These are phyloP conservation scores for Adansonia gregorii DNA, from an alignment of 441 rosid genomes.

Conservation along the genomic window DNA sequence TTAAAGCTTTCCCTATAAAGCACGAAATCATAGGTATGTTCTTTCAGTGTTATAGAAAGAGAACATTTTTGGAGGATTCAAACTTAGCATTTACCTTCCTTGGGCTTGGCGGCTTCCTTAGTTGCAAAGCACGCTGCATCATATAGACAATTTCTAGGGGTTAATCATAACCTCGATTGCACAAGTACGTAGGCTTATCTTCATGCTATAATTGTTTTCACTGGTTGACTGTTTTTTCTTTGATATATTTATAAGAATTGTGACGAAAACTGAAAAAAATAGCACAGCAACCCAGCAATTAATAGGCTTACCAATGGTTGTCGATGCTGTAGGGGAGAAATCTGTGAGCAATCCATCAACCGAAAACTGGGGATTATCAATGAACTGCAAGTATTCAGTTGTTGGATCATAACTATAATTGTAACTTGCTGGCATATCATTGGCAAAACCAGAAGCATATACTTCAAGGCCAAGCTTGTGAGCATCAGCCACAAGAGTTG, in stretches of 20 bases:
- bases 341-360: slow-evolving; percentile 86
- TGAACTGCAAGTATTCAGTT: slow-evolving; percentile 69
- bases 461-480: slow-evolving; percentile 73
- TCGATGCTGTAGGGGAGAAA: slow-evolving; percentile 80
- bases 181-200: too few species aligned
- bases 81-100: slow-evolving; percentile 39
- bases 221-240: background rate
- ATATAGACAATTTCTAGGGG: slow-evolving; percentile 5
- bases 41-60: background rate
- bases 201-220: background rate
- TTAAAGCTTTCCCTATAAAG: slow-evolving; percentile 48
- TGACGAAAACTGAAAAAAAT: slow-evolving; percentile 2
- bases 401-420: slow-evolving; percentile 67
- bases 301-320: slow-evolving; percentile 55
- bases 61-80: background rate
- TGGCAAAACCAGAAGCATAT: slow-evolving; percentile 77
- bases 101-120: slow-evolving; percentile 33
- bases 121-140: slow-evolving; percentile 68
- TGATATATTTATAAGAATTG: background rate
- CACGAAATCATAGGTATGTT: background rate
- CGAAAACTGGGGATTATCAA: slow-evolving; percentile 57
- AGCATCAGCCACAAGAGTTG: slow-evolving; percentile 76
- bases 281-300: background rate
- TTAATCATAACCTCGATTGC: slow-evolving; percentile 11
- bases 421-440: slow-evolving; percentile 53